phyloP scores from a whole-genome alignment of 345 rosid species.

The Capsella bursapastoris region DNA sequence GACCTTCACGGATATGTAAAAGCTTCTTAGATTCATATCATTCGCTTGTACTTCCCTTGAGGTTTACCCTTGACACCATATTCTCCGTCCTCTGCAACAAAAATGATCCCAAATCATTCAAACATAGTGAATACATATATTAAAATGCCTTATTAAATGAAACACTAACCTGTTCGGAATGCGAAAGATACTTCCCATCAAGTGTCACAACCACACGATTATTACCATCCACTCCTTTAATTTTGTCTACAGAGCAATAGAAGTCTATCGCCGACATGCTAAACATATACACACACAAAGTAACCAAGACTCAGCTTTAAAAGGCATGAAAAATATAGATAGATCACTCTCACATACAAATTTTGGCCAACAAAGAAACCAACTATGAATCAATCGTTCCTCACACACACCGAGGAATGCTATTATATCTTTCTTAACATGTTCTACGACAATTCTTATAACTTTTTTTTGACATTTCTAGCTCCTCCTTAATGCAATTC shows the following conservation, averaged over 20 bases:
- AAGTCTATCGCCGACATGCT: constrained; percentile 98
- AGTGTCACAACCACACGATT: constrained; percentile 79
- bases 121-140: not conserved
- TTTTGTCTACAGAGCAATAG: constrained; percentile 92
- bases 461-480: not conserved
- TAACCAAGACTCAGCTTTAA: constrained; percentile 5
- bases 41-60: constrained; percentile 30
- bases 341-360: not conserved
- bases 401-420: not conserved
- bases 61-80: constrained; percentile 62
- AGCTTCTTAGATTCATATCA: constrained; percentile 24
- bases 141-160: not conserved
- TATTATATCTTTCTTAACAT: not conserved
- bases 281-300: constrained; percentile 20
- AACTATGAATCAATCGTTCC: constrained; percentile 3
- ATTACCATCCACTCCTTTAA: constrained; percentile 82
- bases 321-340: not conserved
- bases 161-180: constrained; percentile 75
- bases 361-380: not conserved
- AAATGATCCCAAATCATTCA: constrained; percentile 2
- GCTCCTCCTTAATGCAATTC: not conserved
- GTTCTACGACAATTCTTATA: not conserved
- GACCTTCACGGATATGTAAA: not conserved
- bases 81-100: constrained; percentile 60
- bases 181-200: constrained; percentile 86